A percentile compares a stretch with the other conserved stretches of the same genome.
phyloP scores from a whole-genome alignment of 108 stramenopile species.

The Nitzschia putrida region DNA sequence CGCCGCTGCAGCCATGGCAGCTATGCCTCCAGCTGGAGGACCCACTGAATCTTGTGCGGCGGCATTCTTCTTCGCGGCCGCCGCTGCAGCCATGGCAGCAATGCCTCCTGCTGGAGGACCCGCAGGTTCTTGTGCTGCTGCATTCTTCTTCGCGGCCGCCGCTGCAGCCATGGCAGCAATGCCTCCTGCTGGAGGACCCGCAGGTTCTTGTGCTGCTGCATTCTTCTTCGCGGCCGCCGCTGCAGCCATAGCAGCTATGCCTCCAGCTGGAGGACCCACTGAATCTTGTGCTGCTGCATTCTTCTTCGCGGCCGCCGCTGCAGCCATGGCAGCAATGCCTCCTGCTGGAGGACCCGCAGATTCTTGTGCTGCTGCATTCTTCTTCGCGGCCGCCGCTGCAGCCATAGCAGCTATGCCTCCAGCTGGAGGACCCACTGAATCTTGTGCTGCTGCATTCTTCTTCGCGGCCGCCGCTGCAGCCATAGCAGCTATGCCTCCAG shows the following conservation, averaged over 20 bases:
- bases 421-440: not conserved
- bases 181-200: not conserved
- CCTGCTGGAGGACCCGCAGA: not conserved
- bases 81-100: conserved; percentile 37
- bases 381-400: conserved; percentile 23
- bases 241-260: conserved; percentile 20
- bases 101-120: conserved; percentile 25
- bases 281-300: not conserved
- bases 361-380: not conserved
- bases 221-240: conserved; percentile 22
- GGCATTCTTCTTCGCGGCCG: conserved; percentile 19
- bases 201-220: not conserved
- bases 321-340: conserved; percentile 35
- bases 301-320: conserved; percentile 19
- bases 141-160: conserved; percentile 10
- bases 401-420: conserved; percentile 28
- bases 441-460: not conserved
- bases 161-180: conserved; percentile 24
- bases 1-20: conserved; percentile 9
- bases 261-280: not conserved
- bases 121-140: not conserved
- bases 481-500: conserved; percentile 37
- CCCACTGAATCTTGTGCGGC: not conserved
- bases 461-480: conserved; percentile 35
- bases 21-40: conserved; percentile 7